A percentile compares a stretch with the other conserved stretches of the same genome.
These are phyloP conservation scores for Paecilomyces sp. DNA, from an alignment of 2,329 filamentous ascomycete genomes.

Conservation along the genomic window DNA sequence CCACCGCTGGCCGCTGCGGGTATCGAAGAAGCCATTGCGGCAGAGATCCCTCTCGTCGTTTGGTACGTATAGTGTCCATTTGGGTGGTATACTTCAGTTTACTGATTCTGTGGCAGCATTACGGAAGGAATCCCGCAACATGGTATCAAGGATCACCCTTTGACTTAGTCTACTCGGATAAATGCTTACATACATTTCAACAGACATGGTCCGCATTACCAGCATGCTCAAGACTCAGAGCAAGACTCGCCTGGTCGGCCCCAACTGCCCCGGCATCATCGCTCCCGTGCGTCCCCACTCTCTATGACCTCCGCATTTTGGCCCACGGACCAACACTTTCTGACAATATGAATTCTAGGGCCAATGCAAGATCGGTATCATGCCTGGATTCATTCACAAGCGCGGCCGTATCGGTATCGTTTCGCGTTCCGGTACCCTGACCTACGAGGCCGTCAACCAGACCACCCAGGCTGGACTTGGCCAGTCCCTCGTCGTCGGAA, in stretches of 20 bases:
- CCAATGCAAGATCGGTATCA: constrained; percentile 99
- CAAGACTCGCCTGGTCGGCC: constrained; percentile 94
- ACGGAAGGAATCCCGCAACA: constrained; percentile 98
- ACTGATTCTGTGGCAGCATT: constrained; percentile 46
- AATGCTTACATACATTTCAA: constrained; percentile 6
- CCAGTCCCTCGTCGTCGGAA: constrained; percentile 96
- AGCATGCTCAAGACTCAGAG: constrained; percentile 94
- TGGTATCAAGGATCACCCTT: constrained; percentile 50
- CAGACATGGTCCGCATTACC: constrained; percentile 98
- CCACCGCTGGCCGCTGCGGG: constrained; percentile 85
- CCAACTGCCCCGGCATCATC: constrained; percentile 98
- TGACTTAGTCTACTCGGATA: not conserved
- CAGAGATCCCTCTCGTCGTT: constrained; percentile 90
- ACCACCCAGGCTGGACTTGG: constrained; percentile 94
- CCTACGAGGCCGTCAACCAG: constrained; percentile 99
- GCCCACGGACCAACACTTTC: not conserved
- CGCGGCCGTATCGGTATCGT: constrained; percentile 97
- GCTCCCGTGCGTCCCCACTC: constrained; percentile 49
- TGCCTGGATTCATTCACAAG: constrained; percentile 99
- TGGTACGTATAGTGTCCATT: constrained; percentile 46
- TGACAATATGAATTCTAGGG: constrained; percentile 44
- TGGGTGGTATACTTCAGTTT: constrained; percentile 2
- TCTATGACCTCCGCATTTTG: constrained; percentile 1
- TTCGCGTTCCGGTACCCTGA: constrained; percentile 94
- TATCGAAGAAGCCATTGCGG: constrained; percentile 93